A percentile compares a stretch with the other conserved stretches of the same genome.
Evolutionary conservation across 768 basidiomycete species (phyloP).

Genomic region (Exidia glandulosa): DNA sequence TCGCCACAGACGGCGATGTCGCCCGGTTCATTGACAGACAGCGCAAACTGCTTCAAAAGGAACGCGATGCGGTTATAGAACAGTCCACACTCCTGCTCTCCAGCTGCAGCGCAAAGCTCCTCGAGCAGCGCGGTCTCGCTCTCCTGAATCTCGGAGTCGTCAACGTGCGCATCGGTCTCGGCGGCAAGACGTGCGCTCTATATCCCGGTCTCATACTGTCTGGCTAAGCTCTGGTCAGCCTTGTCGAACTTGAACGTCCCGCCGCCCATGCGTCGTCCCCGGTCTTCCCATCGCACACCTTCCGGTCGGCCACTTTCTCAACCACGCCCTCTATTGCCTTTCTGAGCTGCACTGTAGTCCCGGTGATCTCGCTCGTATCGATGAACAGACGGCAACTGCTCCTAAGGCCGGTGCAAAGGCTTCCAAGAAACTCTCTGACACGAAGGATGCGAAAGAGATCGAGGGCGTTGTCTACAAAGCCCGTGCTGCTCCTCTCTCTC

Average conservation of each 20-base stretch:
- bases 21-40: constrained; percentile 57
- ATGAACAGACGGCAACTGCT: constrained; percentile 45
- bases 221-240: constrained; percentile 32
- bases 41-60: constrained; percentile 49
- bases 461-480: constrained; percentile 89
- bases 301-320: constrained; percentile 40
- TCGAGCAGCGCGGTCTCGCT: constrained; percentile 84
- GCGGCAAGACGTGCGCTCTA: constrained; percentile 72
- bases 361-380: constrained; percentile 82
- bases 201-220: neutral
- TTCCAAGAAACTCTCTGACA: constrained; percentile 31
- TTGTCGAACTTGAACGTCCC: constrained; percentile 80
- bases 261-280: constrained; percentile 63
- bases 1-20: too few relatives aligned
- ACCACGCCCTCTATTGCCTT: neutral
- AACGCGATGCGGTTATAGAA: constrained; percentile 78
- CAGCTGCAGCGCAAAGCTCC: constrained; percentile 69
- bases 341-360: constrained; percentile 33
- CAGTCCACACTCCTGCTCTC: constrained; percentile 68
- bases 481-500: neutral
- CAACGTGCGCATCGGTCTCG: constrained; percentile 72
- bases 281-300: constrained; percentile 74
- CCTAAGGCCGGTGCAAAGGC: constrained; percentile 21
- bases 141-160: constrained; percentile 61
- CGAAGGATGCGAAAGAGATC: constrained; percentile 29